phyloP scores from a whole-genome alignment of 495 filamentous ascomycete genomes.

The Penicillium argentinense region DNA sequence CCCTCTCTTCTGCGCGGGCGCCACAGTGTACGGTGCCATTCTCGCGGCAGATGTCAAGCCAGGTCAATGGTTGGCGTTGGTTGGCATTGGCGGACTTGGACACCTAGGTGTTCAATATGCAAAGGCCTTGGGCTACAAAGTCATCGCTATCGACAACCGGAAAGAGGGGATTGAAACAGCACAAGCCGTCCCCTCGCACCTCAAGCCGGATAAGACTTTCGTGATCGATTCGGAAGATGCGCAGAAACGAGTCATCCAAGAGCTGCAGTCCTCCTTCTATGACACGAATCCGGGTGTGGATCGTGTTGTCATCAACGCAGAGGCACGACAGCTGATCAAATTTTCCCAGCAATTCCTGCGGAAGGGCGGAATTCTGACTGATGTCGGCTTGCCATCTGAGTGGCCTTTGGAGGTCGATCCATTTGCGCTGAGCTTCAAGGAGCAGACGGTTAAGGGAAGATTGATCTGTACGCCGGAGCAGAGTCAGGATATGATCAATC shows the following conservation, averaged over 20 bases:
- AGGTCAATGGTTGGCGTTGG: constrained; percentile 5
- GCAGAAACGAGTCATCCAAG: constrained; percentile 4
- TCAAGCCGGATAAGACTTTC: constrained; percentile 6
- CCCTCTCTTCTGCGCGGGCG: constrained; percentile 12
- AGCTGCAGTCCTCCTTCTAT: constrained; percentile 13
- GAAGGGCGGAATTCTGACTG: constrained; percentile 9
- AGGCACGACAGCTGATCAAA: constrained; percentile 3
- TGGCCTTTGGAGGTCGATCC: constrained; percentile 8
- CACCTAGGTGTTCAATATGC: constrained; percentile 14
- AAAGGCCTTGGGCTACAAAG: constrained; percentile 2
- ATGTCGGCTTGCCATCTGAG: constrained; percentile 11
- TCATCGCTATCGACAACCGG: constrained; percentile 11
- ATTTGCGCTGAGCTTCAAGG: constrained; percentile 13
- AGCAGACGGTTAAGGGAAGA: constrained; percentile 10
- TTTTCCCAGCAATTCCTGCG: constrained; percentile 13
- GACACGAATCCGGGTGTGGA: constrained; percentile 8
- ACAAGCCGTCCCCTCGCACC: neutral
- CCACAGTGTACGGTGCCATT: constrained; percentile 10
- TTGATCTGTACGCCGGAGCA: constrained; percentile 17
- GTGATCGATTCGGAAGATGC: constrained; percentile 9
- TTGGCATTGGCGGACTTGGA: constrained; percentile 12
- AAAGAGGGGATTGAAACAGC: constrained; percentile 9
- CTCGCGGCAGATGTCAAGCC: constrained; percentile 1
- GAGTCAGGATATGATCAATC: constrained; percentile 16
- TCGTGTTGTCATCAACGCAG: constrained; percentile 11